phyloP scores from a whole-genome alignment of 768 basidiomycete species.

The Russula brevipes region DNA sequence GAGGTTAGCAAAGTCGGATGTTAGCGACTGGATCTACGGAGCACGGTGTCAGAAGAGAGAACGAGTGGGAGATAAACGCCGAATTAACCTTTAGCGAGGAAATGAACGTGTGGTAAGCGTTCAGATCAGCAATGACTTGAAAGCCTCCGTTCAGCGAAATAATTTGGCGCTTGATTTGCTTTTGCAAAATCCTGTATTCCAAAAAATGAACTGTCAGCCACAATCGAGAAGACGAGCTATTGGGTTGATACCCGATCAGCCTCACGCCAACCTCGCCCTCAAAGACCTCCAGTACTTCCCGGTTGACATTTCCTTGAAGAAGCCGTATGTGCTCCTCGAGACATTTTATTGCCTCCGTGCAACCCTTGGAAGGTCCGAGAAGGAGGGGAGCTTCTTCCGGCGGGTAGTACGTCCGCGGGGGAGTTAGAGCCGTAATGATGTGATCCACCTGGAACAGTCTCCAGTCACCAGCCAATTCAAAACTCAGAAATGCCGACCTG shows the following conservation, averaged over 20 bases:
- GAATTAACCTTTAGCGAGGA: constrained; percentile 68
- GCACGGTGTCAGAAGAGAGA: constrained; percentile 5
- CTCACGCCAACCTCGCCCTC: constrained; percentile 96
- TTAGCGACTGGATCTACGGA: constrained; percentile 64
- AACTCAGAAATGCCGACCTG: constrained; percentile 49
- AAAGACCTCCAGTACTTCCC: constrained; percentile 96
- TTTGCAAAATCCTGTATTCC: constrained; percentile 73
- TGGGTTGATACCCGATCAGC: constrained; percentile 30
- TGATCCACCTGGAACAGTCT: constrained; percentile 70
- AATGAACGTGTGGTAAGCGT: constrained; percentile 88
- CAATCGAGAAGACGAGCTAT: not conserved
- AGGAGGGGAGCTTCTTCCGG: constrained; percentile 74
- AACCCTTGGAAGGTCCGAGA: constrained; percentile 80
- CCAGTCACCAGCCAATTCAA: constrained; percentile 1
- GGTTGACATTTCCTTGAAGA: constrained; percentile 87
- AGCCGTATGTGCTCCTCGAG: constrained; percentile 88
- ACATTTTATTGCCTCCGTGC: constrained; percentile 84
- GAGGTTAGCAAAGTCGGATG: constrained; percentile 85
- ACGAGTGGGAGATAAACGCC: not conserved
- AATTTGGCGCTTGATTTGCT: constrained; percentile 96
- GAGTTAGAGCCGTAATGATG: constrained; percentile 77
- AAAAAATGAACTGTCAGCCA: not conserved
- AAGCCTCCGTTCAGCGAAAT: constrained; percentile 93
- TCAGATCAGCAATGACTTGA: constrained; percentile 93
- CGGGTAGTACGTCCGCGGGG: constrained; percentile 87